These are phyloP conservation scores for Colletotrichum sp. DNA, from an alignment of 2,329 filamentous ascomycete species.

Conservation along the genomic window DNA sequence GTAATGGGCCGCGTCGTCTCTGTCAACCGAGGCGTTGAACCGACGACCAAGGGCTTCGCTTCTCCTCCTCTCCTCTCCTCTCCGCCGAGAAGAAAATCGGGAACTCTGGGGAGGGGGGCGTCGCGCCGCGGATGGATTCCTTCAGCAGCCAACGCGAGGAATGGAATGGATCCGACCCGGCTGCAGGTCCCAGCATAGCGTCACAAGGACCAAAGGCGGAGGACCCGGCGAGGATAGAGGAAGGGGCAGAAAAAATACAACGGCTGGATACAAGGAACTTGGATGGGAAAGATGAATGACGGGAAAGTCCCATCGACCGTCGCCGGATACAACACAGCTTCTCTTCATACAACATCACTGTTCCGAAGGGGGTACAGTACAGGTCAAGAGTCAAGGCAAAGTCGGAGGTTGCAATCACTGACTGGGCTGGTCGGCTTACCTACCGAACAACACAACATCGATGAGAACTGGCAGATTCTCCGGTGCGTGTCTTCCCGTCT, in stretches of 20 bases:
- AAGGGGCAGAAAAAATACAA: neutral
- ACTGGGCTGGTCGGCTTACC: neutral
- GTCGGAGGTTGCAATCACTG: neutral
- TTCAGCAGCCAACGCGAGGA: constrained; percentile 15
- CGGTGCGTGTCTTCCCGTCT: neutral
- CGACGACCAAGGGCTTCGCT: neutral
- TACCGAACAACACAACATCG: neutral
- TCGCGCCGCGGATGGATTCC: constrained; percentile 7
- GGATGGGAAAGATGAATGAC: neutral
- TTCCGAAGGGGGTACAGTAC: neutral
- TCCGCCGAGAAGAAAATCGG: neutral
- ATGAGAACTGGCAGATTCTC: neutral
- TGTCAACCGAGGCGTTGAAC: neutral
- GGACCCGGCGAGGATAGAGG: neutral
- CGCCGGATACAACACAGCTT: neutral
- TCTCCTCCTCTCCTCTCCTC: neutral
- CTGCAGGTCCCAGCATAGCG: constrained; percentile 21
- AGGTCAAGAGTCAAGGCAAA: neutral
- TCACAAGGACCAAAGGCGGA: constrained; percentile 11
- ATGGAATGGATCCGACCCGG: constrained; percentile 6
- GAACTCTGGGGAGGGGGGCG: constrained; percentile 9
- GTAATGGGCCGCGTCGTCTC: neutral
- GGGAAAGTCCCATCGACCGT: neutral
- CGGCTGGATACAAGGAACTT: neutral
- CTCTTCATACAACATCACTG: neutral